These are phyloP conservation scores for Dictyostelium purpureum DNA, from an alignment of 78 protist genomes.

Conservation along the genomic window DNA sequence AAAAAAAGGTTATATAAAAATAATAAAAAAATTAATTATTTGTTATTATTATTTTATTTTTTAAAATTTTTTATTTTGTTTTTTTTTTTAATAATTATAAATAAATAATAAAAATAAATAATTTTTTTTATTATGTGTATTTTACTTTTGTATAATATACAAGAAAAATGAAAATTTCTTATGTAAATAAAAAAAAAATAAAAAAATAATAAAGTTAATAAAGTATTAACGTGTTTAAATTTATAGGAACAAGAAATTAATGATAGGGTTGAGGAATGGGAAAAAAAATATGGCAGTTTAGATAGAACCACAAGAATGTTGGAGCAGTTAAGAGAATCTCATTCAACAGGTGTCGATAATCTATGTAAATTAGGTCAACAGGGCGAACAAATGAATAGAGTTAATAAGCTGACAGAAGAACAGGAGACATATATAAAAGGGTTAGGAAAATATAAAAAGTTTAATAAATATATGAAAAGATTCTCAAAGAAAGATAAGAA, in stretches of 20 bases:
- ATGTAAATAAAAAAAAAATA: neutral
- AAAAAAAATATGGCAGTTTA: slow-evolving; percentile 19
- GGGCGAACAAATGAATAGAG: slow-evolving; percentile 37
- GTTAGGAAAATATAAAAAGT: slow-evolving; percentile 62
- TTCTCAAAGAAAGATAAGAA: neutral
- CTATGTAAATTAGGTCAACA: slow-evolving; percentile 27
- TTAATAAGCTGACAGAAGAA: slow-evolving; percentile 16
- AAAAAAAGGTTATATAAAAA: no score
- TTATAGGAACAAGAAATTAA: slow-evolving; percentile 34
- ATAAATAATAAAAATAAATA: neutral
- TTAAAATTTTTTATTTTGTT: neutral
- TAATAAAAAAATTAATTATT: no score
- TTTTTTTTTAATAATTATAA: neutral
- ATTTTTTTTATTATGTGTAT: no score
- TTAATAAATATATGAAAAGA: slow-evolving; percentile 56
- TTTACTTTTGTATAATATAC: no score
- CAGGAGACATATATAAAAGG: slow-evolving; percentile 19
- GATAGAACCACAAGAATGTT: slow-evolving; percentile 57
- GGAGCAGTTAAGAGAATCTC: slow-evolving; percentile 52
- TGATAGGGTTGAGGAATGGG: slow-evolving; percentile 20
- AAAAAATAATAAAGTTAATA: neutral
- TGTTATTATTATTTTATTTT: neutral
- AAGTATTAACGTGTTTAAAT: neutral
- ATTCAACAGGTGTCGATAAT: slow-evolving; percentile 51
- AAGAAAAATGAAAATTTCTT: neutral